Percentiles rank a stretch among this genome's conserved stretches.
These are phyloP conservation scores for Colletotrichum gloeosporioides DNA, from an alignment of 2,329 filamentous ascomycete genomes.

Conservation along the genomic window DNA sequence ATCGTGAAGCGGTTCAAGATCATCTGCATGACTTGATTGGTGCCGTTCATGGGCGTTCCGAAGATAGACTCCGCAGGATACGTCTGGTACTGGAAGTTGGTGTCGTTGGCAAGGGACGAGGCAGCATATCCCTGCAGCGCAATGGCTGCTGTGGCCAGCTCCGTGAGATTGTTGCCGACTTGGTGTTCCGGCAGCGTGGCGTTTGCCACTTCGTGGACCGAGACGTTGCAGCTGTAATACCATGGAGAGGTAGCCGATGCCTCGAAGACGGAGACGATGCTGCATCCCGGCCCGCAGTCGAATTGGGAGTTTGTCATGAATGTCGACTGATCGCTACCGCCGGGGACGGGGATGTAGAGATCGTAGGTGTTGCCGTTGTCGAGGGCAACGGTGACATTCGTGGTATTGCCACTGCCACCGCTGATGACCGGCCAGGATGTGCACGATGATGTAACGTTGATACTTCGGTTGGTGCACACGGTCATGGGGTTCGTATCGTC, in stretches of 20 bases:
- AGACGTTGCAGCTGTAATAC: slow-evolving; percentile 47
- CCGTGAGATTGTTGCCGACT: slow-evolving; percentile 37
- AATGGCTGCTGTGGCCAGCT: slow-evolving; percentile 40
- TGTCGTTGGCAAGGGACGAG: slow-evolving; percentile 25
- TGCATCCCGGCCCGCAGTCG: slow-evolving; percentile 30
- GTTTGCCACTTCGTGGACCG: slow-evolving; percentile 34
- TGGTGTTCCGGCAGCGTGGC: slow-evolving; percentile 39
- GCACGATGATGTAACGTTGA: slow-evolving; percentile 35
- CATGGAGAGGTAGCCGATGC: slow-evolving; percentile 38
- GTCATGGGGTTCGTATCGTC: slow-evolving; percentile 22
- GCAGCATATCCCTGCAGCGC: slow-evolving; percentile 43
- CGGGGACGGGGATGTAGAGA: slow-evolving; percentile 26
- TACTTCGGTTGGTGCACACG: slow-evolving; percentile 36
- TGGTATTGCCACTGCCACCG: slow-evolving; percentile 34
- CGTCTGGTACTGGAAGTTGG: slow-evolving; percentile 38
- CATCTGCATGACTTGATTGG: slow-evolving; percentile 36
- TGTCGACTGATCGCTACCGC: slow-evolving; percentile 38
- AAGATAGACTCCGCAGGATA: slow-evolving; percentile 47
- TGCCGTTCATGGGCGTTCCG: slow-evolving; percentile 37
- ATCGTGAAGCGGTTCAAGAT: slow-evolving; percentile 39
- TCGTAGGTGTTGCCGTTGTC: slow-evolving; percentile 16
- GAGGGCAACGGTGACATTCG: slow-evolving; percentile 31
- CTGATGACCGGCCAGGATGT: slow-evolving; percentile 31
- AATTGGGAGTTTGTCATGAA: slow-evolving; percentile 36
- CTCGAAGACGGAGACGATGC: slow-evolving; percentile 41